Evolutionary conservation across 140 eudicot species (phyloP).

Genomic region (Bidens hawaiensis): DNA sequence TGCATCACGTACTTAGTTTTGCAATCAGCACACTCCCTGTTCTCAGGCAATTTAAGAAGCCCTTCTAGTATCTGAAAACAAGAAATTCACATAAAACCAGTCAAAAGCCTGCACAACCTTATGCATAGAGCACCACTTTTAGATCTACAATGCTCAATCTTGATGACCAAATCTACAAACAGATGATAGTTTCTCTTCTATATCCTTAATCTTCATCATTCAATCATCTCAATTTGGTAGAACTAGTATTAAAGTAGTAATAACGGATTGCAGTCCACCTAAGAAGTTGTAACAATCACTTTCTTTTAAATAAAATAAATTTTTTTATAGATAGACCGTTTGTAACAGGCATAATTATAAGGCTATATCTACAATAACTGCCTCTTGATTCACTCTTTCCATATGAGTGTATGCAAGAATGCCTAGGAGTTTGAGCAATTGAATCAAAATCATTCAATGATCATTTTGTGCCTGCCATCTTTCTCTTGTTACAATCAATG

Average conservation of each 20-base stretch:
- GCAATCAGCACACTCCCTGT: conserved; percentile 98
- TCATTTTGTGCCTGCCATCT: neutral
- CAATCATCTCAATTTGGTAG: conserved; percentile 10
- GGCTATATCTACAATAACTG: no score
- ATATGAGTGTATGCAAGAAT: neutral
- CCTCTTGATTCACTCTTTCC: conserved; percentile 3
- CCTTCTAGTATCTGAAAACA: conserved; percentile 81
- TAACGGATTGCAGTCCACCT: neutral
- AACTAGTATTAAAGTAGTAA: conserved; percentile 5
- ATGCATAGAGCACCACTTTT: conserved; percentile 2
- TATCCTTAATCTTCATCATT: neutral
- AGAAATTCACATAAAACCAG: conserved; percentile 13
- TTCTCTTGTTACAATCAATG: neutral
- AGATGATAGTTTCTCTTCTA: neutral
- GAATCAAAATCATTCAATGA: neutral
- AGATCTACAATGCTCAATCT: conserved; percentile 12
- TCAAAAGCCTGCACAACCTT: conserved; percentile 13
- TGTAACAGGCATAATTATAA: no score
- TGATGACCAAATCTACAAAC: conserved; percentile 3
- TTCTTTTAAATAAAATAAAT: no score
- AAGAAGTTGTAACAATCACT: no score
- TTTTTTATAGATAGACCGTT: no score
- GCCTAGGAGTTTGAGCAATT: conserved; percentile 6
- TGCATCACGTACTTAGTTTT: conserved; percentile 69
- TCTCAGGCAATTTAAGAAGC: conserved; percentile 94